Percentiles rank a stretch among this genome's conserved stretches.
These are phyloP conservation scores for Verticillium alfalfae DNA, from an alignment of 2,329 filamentous ascomycete genomes.

Conservation along the genomic window DNA sequence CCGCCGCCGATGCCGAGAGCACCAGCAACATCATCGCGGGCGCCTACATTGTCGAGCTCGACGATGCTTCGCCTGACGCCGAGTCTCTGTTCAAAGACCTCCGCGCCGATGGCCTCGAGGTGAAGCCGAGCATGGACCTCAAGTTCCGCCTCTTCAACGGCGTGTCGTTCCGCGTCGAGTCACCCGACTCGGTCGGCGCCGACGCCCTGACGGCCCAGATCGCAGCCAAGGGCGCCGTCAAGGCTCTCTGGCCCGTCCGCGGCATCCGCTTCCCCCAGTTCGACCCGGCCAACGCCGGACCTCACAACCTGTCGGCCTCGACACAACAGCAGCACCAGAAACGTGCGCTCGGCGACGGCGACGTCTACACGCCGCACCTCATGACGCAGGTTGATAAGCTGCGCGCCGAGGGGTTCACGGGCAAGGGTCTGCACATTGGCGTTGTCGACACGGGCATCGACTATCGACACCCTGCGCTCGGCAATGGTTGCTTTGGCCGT, in stretches of 20 bases:
- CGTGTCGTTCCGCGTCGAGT: constrained; percentile 15
- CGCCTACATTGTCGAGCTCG: constrained; percentile 19
- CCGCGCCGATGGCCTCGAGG: constrained; percentile 8
- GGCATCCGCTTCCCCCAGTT: constrained; percentile 12
- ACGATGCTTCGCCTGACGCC: constrained; percentile 8
- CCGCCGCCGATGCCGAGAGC: constrained; percentile 6
- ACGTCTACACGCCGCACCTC: constrained; percentile 16
- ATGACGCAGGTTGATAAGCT: constrained; percentile 31
- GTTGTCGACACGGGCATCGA: constrained; percentile 37
- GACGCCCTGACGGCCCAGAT: constrained; percentile 15
- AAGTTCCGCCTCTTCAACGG: constrained; percentile 18
- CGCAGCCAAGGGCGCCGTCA: constrained; percentile 15
- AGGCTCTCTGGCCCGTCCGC: constrained; percentile 22
- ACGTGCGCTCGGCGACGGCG: constrained; percentile 3
- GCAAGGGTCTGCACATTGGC: constrained; percentile 36
- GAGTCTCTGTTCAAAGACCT: constrained; percentile 13
- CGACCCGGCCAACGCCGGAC: constrained; percentile 1
- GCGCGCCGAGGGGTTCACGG: constrained; percentile 36
- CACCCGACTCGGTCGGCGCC: constrained; percentile 15
- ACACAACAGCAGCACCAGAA: background rate
- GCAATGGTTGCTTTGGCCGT: constrained; percentile 40
- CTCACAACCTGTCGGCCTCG: too few relatives aligned
- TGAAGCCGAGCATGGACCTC: constrained; percentile 14
- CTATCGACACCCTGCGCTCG: constrained; percentile 44
- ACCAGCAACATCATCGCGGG: constrained; percentile 10